These are phyloP conservation scores for Cryomyces antarcticus DNA, from an alignment of 495 filamentous ascomycete species.

Conservation along the genomic window DNA sequence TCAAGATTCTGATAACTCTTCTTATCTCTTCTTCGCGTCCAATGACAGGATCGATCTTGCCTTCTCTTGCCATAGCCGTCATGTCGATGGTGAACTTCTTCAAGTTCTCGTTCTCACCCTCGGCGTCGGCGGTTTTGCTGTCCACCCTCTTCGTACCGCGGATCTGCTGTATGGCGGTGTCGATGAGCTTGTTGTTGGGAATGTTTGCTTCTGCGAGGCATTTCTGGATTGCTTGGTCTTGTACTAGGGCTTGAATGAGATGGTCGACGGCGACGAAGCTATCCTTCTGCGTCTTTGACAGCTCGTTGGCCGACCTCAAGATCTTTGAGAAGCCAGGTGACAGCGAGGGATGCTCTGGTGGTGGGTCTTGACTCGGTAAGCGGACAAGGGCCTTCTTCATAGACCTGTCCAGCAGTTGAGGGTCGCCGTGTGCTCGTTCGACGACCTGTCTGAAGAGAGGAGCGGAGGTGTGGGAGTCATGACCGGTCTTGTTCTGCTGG, in stretches of 20 bases:
- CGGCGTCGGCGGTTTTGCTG: conserved; percentile 80
- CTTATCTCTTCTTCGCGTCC: conserved; percentile 93
- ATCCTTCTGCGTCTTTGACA: conserved; percentile 91
- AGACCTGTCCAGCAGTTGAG: conserved; percentile 66
- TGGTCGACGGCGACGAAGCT: conserved; percentile 87
- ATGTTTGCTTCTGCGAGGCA: conserved; percentile 73
- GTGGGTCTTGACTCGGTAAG: conserved; percentile 81
- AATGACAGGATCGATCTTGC: conserved; percentile 96
- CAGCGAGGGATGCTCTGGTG: conserved; percentile 66
- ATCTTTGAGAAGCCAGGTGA: conserved; percentile 64
- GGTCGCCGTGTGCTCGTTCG: conserved; percentile 81
- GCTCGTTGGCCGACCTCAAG: conserved; percentile 62
- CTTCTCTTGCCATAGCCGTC: conserved; percentile 82
- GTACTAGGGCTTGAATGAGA: conserved; percentile 61
- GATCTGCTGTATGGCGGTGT: conserved; percentile 71
- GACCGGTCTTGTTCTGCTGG: conserved; percentile 35
- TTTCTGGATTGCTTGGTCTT: conserved; percentile 53
- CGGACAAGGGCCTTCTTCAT: conserved; percentile 84
- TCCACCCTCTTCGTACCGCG: conserved; percentile 82
- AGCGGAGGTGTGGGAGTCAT: conserved; percentile 38
- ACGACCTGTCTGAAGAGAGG: conserved; percentile 86
- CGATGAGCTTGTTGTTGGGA: conserved; percentile 75
- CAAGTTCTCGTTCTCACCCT: conserved; percentile 78
- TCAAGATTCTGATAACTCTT: conserved; percentile 81
- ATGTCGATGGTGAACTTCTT: conserved; percentile 97